Evolutionary conservation across 2,329 filamentous ascomycete species (phyloP), one percentile per base, ranked within the genome.

Genomic region (Pyrenophora tritici-repentis): DNA sequence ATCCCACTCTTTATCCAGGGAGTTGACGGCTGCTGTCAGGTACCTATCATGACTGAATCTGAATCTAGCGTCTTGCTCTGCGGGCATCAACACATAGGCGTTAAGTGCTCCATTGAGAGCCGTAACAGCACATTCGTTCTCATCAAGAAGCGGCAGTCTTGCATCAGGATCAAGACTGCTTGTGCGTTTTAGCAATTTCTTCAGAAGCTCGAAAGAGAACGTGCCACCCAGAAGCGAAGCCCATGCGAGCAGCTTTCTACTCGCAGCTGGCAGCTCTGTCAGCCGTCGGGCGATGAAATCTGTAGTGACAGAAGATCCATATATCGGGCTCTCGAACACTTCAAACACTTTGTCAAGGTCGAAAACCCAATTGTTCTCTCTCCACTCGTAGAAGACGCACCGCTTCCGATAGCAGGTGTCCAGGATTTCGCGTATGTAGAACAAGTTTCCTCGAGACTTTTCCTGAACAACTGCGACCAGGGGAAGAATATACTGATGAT

Each of bases 321-420:
- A 88, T 50, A 87, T 85, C 41, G 91, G 86, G 36, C 87, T 86
- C 62, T 88, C 84, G 64, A 97, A 96, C 58, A 95, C 86, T 39
- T 88, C 86, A 66, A 96, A 96, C 1, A 97, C 84, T 58, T 83
- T 85, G 72, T 97, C 91, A 9, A 97, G 76, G 66, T 95, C 88
- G 68, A 87, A 97, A 22, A 65, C 42, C 93, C 93, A 97, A 38
- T 83, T 81, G 39, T 86, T 89, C 58, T 88, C 84, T 61, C 86
- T 86, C 80, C 94, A 96, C 55, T 91, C 91, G 72, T 96, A 97
- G 83, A 87, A 96, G 42, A 97, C 88, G 70, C 90, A 96, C 60
- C 87, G 87, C 67, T 90, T 94, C 34, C 90, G 85, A 70, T 96
- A 87, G 69, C 90, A 95, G 3, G 88, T 87, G 66, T 90, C 90